Evolutionary conservation across 2,329 filamentous ascomycete genomes (phyloP).

Genomic region (Zelopaecilomyces penicillatus): DNA sequence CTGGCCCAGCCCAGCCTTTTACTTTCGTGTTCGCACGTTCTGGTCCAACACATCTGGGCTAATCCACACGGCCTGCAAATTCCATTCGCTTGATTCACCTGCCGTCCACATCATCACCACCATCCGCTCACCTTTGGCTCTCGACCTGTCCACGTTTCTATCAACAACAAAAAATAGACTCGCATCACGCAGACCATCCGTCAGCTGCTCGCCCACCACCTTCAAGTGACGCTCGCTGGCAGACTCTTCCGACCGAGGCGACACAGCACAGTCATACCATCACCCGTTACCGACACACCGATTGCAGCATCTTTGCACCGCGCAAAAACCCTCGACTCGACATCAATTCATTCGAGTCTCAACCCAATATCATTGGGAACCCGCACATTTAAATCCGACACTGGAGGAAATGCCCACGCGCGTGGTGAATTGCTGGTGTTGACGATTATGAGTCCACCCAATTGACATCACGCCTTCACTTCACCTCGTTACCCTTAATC

Average conservation of each 20-base stretch:
- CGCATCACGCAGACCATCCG: too few species aligned
- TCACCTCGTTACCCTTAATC: too few species aligned
- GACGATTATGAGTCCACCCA: slow-evolving; percentile 15
- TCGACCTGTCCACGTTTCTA: background rate
- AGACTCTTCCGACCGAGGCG: too few species aligned
- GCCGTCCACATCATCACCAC: too few species aligned
- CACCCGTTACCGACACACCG: too few species aligned
- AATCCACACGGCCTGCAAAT: too few species aligned
- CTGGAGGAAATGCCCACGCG: slow-evolving; percentile 3
- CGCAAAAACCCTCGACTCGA: too few species aligned
- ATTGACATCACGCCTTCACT: slow-evolving; percentile 9
- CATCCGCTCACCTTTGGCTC: background rate
- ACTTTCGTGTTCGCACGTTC: slow-evolving; percentile 1
- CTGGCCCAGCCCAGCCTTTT: slow-evolving; percentile 8
- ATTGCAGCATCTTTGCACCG: too few species aligned
- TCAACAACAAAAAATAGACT: background rate
- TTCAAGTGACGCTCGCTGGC: too few species aligned
- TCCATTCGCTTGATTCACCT: too few species aligned
- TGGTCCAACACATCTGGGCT: too few species aligned
- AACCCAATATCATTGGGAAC: background rate
- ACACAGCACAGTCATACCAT: too few species aligned
- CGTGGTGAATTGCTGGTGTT: slow-evolving; percentile 1
- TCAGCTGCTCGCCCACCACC: background rate
- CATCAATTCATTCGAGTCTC: background rate
- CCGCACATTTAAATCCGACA: background rate